A percentile compares a stretch with the other conserved stretches of the same genome.
These are phyloP conservation scores for Calonectria leucothoes DNA, from an alignment of 2,329 filamentous ascomycete genomes.

Conservation along the genomic window DNA sequence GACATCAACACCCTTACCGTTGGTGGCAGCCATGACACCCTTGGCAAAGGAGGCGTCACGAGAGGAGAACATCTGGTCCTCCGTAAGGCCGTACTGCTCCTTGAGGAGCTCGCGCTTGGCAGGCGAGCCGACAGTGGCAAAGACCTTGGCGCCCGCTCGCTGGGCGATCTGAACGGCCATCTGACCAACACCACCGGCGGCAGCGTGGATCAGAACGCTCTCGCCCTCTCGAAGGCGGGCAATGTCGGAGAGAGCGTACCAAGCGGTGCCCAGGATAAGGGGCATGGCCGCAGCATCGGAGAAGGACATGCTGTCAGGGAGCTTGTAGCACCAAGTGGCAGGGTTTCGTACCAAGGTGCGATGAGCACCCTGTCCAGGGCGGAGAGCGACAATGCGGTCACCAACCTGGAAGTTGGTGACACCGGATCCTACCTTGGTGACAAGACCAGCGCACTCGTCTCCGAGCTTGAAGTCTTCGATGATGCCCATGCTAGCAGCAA, in stretches of 20 bases:
- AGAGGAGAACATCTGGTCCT: constrained; percentile 46
- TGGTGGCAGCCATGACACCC: constrained; percentile 40
- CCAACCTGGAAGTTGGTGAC: constrained; percentile 17
- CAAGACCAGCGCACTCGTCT: constrained; percentile 29
- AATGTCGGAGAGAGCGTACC: constrained; percentile 18
- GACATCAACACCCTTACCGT: constrained; percentile 44
- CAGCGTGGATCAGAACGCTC: constrained; percentile 44
- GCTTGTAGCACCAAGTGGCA: constrained; percentile 30
- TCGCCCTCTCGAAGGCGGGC: constrained; percentile 25
- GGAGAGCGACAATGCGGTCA: constrained; percentile 17
- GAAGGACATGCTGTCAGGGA: constrained; percentile 23
- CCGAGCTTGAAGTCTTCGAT: constrained; percentile 41
- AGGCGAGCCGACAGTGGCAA: constrained; percentile 43
- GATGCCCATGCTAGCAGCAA: constrained; percentile 39
- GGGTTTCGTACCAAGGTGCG: constrained; percentile 44
- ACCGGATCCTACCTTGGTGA: constrained; percentile 24
- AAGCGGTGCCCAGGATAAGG: constrained; percentile 14
- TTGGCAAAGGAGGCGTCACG: constrained; percentile 42
- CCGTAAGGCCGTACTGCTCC: constrained; percentile 41
- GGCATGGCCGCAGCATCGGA: constrained; percentile 18
- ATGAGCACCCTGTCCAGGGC: constrained; percentile 30
- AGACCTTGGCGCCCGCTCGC: constrained; percentile 40
- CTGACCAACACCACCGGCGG: constrained; percentile 38
- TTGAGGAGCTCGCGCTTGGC: constrained; percentile 24
- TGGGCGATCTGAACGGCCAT: constrained; percentile 43